Conservation (phyloP, 2,329 filamentous ascomycete species). For the Passalora sequoiae region DNA sequence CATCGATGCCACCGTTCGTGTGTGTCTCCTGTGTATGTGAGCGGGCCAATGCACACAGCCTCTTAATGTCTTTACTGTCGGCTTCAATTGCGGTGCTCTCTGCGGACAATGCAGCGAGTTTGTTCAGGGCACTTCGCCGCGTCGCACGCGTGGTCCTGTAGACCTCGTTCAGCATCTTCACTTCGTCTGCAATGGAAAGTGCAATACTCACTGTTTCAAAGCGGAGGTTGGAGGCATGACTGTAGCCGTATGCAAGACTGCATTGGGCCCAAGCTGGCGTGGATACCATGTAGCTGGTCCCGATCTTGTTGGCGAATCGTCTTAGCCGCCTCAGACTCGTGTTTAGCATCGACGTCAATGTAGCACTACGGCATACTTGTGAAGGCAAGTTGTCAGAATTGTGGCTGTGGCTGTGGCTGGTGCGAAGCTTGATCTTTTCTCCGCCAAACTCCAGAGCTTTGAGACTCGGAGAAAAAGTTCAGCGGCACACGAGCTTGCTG, state of each 20-base stretch:
- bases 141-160: slow-evolving; percentile 30
- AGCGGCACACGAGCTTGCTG: neutral
- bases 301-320: no score
- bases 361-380: no score
- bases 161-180: slow-evolving; percentile 19
- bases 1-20: slow-evolving; percentile 20
- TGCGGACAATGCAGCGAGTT: slow-evolving; percentile 46
- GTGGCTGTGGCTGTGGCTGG: slow-evolving; percentile 2
- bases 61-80: slow-evolving; percentile 34
- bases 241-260: no score
- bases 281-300: no score
- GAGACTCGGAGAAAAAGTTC: neutral
- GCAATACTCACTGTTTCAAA: no score
- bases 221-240: no score
- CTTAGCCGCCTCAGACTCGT: no score
- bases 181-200: no score
- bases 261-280: no score
- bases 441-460: neutral
- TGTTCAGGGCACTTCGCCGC: slow-evolving; percentile 47
- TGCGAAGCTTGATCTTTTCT: neutral
- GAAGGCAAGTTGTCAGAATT: no score
- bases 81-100: slow-evolving; percentile 29
- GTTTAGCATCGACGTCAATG: no score
- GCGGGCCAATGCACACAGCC: slow-evolving; percentile 38
- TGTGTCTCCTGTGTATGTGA: neutral